phyloP scores from a whole-genome alignment of 805 yeast species.

The Schwanniomyces vanrijiae region DNA sequence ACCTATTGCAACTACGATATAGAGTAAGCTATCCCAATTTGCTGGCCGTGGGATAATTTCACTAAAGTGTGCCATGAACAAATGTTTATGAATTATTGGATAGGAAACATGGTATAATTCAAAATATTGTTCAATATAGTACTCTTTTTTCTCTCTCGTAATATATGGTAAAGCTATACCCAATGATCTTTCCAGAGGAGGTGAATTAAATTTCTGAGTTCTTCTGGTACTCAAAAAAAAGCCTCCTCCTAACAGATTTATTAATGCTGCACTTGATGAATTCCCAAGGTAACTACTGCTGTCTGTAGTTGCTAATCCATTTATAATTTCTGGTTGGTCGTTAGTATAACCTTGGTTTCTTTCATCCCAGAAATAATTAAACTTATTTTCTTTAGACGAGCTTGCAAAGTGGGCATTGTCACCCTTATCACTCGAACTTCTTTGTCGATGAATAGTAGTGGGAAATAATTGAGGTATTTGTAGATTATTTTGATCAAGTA shows the following conservation, averaged over 20 bases:
- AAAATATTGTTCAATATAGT: conserved; percentile 13
- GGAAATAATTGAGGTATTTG: conserved; percentile 15
- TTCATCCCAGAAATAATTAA: conserved; percentile 14
- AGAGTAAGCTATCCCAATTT: conserved; percentile 14
- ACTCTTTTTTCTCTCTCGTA: too few species aligned
- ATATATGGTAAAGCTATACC: too few species aligned
- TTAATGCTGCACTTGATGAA: conserved; percentile 5
- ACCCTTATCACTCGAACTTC: too few species aligned
- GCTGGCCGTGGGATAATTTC: conserved; percentile 14
- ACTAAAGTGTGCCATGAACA: conserved; percentile 16
- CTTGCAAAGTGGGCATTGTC: too few species aligned
- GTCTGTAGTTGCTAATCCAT: conserved; percentile 6
- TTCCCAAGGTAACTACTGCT: conserved; percentile 1
- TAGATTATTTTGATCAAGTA: neutral
- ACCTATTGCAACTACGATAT: conserved; percentile 18
- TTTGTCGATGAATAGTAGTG: conserved; percentile 6
- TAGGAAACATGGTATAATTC: conserved; percentile 16
- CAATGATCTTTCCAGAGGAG: too few species aligned
- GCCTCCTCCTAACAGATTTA: conserved; percentile 15
- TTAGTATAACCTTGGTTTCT: conserved; percentile 9
- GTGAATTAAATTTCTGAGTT: neutral
- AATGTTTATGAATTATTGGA: conserved; percentile 15
- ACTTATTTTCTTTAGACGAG: neutral
- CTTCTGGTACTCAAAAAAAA: conserved; percentile 8
- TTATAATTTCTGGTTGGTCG: neutral